phyloP scores from a whole-genome alignment of 73 alveolate species.

The Tetrahymena malaccensis region DNA sequence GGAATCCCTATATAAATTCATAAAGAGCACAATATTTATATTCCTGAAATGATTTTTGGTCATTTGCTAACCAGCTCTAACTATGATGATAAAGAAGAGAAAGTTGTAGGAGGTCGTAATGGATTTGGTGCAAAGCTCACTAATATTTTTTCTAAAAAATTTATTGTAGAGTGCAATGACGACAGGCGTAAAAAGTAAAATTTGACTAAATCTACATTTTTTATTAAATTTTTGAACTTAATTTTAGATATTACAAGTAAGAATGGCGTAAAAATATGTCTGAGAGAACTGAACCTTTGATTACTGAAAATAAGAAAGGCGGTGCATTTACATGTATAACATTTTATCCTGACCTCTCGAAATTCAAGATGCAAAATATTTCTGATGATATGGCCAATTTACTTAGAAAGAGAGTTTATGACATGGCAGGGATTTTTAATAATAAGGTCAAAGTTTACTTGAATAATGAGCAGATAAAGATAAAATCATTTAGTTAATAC shows the following conservation, averaged over 20 bases:
- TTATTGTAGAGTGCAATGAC: slow-evolving; percentile 91
- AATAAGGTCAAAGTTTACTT: slow-evolving; percentile 74
- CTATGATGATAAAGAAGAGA: slow-evolving; percentile 94
- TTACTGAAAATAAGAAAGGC: slow-evolving; percentile 44
- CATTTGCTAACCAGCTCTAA: slow-evolving; percentile 94
- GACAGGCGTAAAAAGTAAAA: slow-evolving; percentile 47
- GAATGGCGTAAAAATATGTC: slow-evolving; percentile 87
- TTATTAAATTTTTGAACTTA: not conserved
- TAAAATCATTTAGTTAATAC: slow-evolving; percentile 61
- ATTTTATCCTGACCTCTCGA: slow-evolving; percentile 92
- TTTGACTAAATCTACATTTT: slow-evolving; percentile 1
- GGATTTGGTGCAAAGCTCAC: slow-evolving; percentile 99
- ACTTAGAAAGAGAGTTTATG: slow-evolving; percentile 92
- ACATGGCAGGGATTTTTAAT: slow-evolving; percentile 96
- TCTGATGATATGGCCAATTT: slow-evolving; percentile 88
- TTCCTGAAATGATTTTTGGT: slow-evolving; percentile 95
- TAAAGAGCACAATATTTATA: slow-evolving; percentile 87
- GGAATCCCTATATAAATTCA: slow-evolving; percentile 91
- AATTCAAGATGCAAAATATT: slow-evolving; percentile 85
- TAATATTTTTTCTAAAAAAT: slow-evolving; percentile 90
- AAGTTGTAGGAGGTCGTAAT: slow-evolving; percentile 98
- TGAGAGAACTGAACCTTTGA: slow-evolving; percentile 66
- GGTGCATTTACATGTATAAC: slow-evolving; percentile 84
- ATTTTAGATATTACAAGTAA: not conserved
- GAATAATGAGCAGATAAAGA: slow-evolving; percentile 70